Evolutionary conservation across 805 yeast genomes (phyloP), one percentile per base, ranked within the genome.

Genomic region (Ogataea salicorniae): DNA sequence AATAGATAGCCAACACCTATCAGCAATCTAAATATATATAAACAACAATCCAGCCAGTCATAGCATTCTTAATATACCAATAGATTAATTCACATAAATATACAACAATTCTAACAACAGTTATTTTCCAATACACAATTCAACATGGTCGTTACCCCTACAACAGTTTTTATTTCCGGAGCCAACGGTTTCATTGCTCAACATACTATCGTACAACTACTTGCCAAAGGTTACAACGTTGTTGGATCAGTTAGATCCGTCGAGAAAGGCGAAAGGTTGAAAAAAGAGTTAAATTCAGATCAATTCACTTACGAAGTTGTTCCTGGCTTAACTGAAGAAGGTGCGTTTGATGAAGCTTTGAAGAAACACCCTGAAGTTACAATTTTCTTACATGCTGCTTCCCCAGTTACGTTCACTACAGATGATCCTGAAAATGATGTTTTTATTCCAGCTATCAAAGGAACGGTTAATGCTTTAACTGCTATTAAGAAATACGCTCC

Each of bases 361-460:
- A 48, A 63, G 36, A 62, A 60, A 14, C 68, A 76, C 38, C 65
- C 69, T 2, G 74, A 75, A 31, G 65, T 76, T 42, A 64, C 66
- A 9, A 61, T 56, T 48, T 73, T 79, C 6, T 51, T 79, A 14
- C 84, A 78, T 60, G 71, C 79, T 1, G 79, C 81, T 15, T 72
- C 79, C 37, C 82, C 83, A n/a, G 71, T 73, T 51, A 51, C 60
- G 1, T 65, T 57, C 42, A 65, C 67, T 15, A 67, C 71, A 26
- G 62, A 70, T 34, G 64, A 67, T 4, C 74, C 74, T 44, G 79
- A 80, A 53, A 67, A 69, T 22, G 82, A 73, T 41, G 69, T 77
- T 58, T 60, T 80, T 23, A 14, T 23, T 15, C 87, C 87, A 13
- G 85, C 87, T 1, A 71, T 77, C 15, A 59, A 71, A 37, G 87